These are phyloP conservation scores for Tripterygium wilfordii DNA, from an alignment of 177 flowering plant genomes.

Conservation along the genomic window DNA sequence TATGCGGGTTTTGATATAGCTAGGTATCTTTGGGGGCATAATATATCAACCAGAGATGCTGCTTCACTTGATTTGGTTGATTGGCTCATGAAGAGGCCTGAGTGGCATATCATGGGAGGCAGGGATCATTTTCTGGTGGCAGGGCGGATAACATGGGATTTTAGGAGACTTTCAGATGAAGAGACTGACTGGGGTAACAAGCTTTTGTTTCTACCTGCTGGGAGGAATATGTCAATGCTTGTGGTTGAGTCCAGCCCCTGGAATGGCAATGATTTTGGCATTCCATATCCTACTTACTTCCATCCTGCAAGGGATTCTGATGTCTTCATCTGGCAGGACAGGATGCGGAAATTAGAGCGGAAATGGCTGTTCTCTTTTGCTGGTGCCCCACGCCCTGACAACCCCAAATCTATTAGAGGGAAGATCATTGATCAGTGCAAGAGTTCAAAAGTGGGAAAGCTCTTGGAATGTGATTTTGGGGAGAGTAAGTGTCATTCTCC, in stretches of 20 bases:
- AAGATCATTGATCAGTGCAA: conserved; percentile 79
- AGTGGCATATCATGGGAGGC: conserved; percentile 88
- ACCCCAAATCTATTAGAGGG: conserved; percentile 79
- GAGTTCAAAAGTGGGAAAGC: conserved; percentile 57
- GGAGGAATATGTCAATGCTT: conserved; percentile 91
- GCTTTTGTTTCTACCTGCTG: conserved; percentile 86
- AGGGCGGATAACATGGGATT: conserved; percentile 97
- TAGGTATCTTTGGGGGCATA: conserved; percentile 84
- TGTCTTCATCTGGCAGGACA: conserved; percentile 79
- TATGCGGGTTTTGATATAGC: conserved; percentile 94
- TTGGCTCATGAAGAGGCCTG: conserved; percentile 83
- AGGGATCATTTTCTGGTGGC: conserved; percentile 94
- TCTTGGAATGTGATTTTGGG: conserved; percentile 87
- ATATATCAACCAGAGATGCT: conserved; percentile 69
- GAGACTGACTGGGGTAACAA: conserved; percentile 91
- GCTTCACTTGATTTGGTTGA: conserved; percentile 78
- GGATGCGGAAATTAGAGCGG: conserved; percentile 77
- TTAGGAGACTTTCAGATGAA: conserved; percentile 60
- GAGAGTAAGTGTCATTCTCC: conserved; percentile 97
- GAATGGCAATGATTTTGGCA: conserved; percentile 90
- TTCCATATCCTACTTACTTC: conserved; percentile 96
- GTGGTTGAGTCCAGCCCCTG: conserved; percentile 96
- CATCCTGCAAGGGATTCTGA: conserved; percentile 92
- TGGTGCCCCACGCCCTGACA: conserved; percentile 93
- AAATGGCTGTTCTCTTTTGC: conserved; percentile 89